Base-by-base conservation (phyloP, 805 yeast species). In the Metschnikowia colocasiae region DNA sequence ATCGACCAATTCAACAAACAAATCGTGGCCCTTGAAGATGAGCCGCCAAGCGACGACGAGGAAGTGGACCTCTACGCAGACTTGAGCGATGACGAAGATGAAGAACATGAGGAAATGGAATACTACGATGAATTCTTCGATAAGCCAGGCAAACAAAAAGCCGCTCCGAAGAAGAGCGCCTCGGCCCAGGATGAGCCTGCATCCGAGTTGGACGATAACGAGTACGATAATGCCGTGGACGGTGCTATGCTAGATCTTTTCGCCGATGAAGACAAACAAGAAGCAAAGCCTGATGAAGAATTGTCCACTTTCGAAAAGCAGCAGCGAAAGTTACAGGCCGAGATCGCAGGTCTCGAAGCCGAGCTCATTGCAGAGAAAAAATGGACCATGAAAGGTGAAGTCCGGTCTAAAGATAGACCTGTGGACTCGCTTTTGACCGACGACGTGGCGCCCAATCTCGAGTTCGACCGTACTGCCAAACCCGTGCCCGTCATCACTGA, bases 381-480 rank as follows among this genome's bases (percentile, higher is more conserved):
- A 59, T 92, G 99, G 99, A 82, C 96, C 6, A 76, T 92, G 80
- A 85, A 83, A 58, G 99, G 99, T 68, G 99, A 94, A 68, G 90
- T 88, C 1, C 78, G 79, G 48, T 87, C 90, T 1, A 81, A 78
- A 52, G 85, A 84, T 55, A 78, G 99, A 61, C 96, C 95, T 6
- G 73, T 74, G 37, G 97, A 94, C 69, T 84, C 97, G 1, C 72
- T 94, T 33, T 65, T 94, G 48, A 84, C 83, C 36, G 96, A 87
- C 58, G 60, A 66, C 2, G 74, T 66, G 46, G 57, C 67, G 4
- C 59, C 62, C 16, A 89, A 79, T 35, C 70, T 92, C 45, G 95
- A 90, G 55, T 94, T 92, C 60, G 99, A 92, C 58, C 79, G 98
- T 59, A 87, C 90, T 6, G 82, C 97, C 7, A 92, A 92, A 59